Evolutionary conservation across 2,329 filamentous ascomycete genomes (phyloP), one percentile per base, ranked within the genome.

Genomic region (Cercospora berteroae): DNA sequence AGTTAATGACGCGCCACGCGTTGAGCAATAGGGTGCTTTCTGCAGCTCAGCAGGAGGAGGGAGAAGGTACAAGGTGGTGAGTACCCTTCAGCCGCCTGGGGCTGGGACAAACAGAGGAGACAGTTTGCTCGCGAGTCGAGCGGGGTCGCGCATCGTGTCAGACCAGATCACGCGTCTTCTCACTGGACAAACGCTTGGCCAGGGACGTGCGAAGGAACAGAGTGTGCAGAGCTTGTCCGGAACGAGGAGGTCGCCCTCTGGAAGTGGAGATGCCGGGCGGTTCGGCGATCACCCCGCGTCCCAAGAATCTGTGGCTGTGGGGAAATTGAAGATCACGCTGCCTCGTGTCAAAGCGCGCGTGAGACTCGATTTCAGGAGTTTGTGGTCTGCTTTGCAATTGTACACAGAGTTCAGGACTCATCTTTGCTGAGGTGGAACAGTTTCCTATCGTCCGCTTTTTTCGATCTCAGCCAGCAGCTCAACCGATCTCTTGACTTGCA

Each of bases 401-500:
- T 25, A 27, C 23, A 27, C 48, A n/a, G 20, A 3, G 5, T 29
- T 27, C 12, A 20, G 6, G 44, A 23, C 44, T 59, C 56, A 29
- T n/a, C 23, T 56, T 10, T 27, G 52, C 23, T n/a, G 52, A 27
- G 23, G 23, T n/a, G 7, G 4, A 10, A 18, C 3, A 39, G 36
- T n/a, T 8, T 2, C 10, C 33, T 57, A 63, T 31, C 36, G 27
- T 6, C 61, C 48, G 18, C 52, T 50, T 31, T 61, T 23, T 36
- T 58, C 61, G 6, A 60, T 25, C n/a, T 66, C 23, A 25, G 60
- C 25, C 44, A 69, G 12, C 60, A 71, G 31, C 48, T 71, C 69
- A 5, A 42, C 29, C 25, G 52, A 66, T 39, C 58, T 68, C 66
- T 66, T 68, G 48, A 81, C 76, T 67, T 78, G 72, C 12, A 84